phyloP scores from a whole-genome alignment of 495 filamentous ascomycete species.

The Talaromyces stipitatus region DNA sequence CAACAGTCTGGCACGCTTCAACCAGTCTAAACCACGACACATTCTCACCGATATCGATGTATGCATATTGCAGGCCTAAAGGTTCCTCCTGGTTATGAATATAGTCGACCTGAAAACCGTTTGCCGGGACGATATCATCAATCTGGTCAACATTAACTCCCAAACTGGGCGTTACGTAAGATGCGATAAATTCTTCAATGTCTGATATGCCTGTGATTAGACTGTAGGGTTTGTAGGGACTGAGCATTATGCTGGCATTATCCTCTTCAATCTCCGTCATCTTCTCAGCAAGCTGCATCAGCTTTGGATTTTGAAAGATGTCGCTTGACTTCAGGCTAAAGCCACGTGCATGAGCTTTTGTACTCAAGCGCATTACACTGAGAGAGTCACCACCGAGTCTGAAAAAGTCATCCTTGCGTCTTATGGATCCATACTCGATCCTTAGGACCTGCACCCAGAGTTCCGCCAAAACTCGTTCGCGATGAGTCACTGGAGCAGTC shows the following conservation, averaged over 20 bases:
- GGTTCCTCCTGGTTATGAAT: conserved; percentile 3
- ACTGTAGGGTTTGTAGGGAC: conserved; percentile 33
- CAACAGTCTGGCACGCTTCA: conserved; percentile 46
- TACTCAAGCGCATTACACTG: conserved; percentile 10
- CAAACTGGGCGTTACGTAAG: neutral
- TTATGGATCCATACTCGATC: conserved; percentile 16
- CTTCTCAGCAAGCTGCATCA: neutral
- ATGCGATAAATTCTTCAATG: neutral
- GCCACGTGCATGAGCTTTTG: neutral
- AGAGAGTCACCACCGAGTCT: conserved; percentile 43
- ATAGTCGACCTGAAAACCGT: conserved; percentile 10
- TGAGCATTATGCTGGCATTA: neutral
- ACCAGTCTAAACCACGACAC: conserved; percentile 34
- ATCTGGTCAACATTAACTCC: neutral
- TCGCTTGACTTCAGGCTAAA: neutral
- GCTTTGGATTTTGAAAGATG: neutral
- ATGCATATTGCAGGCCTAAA: neutral
- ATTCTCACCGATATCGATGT: conserved; percentile 8
- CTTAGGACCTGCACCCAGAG: conserved; percentile 31
- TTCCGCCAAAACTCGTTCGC: conserved; percentile 13
- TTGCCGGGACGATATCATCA: conserved; percentile 11
- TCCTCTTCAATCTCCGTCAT: conserved; percentile 12
- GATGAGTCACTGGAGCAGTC: neutral
- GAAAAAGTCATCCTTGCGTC: conserved; percentile 47
- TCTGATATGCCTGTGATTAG: conserved; percentile 25